phyloP scores from a whole-genome alignment of 106 monocot species.

The Cymbidium sinense region DNA sequence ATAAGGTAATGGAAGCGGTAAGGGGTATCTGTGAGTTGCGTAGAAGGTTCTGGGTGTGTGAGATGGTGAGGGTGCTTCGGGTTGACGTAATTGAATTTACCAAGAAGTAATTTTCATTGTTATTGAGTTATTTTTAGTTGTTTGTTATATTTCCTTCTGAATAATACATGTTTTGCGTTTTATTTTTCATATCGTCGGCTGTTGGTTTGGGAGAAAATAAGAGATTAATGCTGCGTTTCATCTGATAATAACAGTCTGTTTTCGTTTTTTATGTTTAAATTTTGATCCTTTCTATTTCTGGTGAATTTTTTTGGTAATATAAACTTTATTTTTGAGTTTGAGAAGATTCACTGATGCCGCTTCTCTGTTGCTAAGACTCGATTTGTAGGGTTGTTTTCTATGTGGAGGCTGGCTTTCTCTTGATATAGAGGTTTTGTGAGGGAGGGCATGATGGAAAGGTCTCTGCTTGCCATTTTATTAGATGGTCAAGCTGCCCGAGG shows the following conservation, averaged over 20 bases:
- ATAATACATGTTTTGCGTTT: not conserved
- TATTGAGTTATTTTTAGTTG: not conserved
- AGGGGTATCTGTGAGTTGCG: not conserved
- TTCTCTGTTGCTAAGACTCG: not conserved
- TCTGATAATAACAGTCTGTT: not conserved
- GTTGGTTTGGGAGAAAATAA: not conserved
- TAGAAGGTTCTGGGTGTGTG: not conserved
- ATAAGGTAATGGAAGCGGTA: not conserved
- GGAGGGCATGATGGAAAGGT: constrained; percentile 38
- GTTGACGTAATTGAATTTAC: not conserved
- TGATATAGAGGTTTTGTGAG: not conserved
- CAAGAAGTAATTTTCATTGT: not conserved
- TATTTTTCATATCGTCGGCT: not conserved
- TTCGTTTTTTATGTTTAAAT: not conserved
- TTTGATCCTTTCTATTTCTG: not conserved
- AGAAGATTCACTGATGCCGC: not conserved
- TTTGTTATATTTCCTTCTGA: not conserved
- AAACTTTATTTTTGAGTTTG: not conserved
- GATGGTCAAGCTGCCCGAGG: constrained; percentile 33
- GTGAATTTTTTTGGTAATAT: not conserved
- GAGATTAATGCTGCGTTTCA: not conserved
- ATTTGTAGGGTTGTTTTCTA: not conserved
- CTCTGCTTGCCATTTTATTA: constrained; percentile 29
- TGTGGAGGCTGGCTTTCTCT: not conserved
- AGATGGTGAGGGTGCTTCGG: not conserved